Base-by-base conservation (phyloP, 352 stramenopile genomes). In the Phytophthora podocarpi region DNA sequence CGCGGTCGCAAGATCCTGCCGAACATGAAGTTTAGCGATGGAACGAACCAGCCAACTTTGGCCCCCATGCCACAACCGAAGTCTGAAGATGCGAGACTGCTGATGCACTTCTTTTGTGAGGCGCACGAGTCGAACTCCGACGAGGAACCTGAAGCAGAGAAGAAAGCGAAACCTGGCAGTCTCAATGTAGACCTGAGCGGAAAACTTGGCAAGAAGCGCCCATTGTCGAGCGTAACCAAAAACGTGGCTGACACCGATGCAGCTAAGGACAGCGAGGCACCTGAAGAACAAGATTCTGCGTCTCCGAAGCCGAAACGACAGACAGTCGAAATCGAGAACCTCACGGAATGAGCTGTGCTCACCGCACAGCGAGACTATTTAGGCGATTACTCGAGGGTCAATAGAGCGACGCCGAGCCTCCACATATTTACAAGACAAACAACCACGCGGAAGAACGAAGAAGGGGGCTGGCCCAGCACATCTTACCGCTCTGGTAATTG, bases 21-120 rank as follows among this genome's bases (percentile, higher is more conserved):
- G 13, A 77, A 67, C 41, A 60, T 50, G 27, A 73, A 65, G 28
- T 20, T 32, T 31, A 30, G 45, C 13, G 59, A 64, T 32, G 46
- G 56, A 18, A 30, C 24, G n/a, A 32, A 43, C 20, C 49, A 62
- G 26, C 32, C 35, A 2, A 32, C 32, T 12, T 50, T 75, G 24
- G 68, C 45, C 5, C 64, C 56, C 2, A 65, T 74, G 60, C 60
- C 70, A 1, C 11, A 39, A 40, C 32, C 61, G 11, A 85, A 86
- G 54, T 77, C 76, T 26, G 85, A 91, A 74, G 82, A 93, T 51
- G 85, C 82, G 20, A 80, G 83, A 39, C 68, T 95, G 21, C 55
- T 95, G 21, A 55, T 95, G 37, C 76, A 95, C 47, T 95, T 94
- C 66, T 91, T 86, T 41, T 76, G 76, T 5, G 80, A 77, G 31